Percentiles rank a stretch among this genome's conserved stretches.
phyloP scores from a whole-genome alignment of 306 rosid species.

The Trichosanthes cucumerina region DNA sequence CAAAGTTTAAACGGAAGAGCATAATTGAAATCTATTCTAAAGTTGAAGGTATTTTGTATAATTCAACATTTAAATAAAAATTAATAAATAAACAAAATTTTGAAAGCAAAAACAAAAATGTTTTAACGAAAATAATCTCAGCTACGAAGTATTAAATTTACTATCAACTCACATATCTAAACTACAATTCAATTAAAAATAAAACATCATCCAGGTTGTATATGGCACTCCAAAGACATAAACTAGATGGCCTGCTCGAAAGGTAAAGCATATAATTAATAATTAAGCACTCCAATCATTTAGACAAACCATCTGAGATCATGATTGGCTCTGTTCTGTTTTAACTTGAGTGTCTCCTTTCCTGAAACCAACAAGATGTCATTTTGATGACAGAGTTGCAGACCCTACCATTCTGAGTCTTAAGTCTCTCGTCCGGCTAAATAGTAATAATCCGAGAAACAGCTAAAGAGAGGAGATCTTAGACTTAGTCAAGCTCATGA shows the following conservation, averaged over 20 bases:
- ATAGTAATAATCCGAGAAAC: neutral
- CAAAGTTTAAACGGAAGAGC: no score
- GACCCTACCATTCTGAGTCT: neutral
- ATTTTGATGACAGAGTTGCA: neutral
- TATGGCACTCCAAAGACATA: neutral
- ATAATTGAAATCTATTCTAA: no score
- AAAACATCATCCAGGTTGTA: neutral
- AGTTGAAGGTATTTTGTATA: no score
- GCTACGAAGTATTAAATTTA: neutral
- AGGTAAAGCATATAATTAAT: neutral
- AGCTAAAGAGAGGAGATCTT: neutral
- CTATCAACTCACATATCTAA: neutral
- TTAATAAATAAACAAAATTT: no score
- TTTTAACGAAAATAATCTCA: no score
- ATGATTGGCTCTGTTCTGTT: neutral
- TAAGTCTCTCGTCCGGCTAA: neutral
- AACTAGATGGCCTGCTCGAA: neutral
- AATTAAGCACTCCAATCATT: neutral
- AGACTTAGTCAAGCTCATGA: conserved; percentile 4
- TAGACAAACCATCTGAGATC: neutral
- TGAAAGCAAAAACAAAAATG: no score
- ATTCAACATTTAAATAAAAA: no score
- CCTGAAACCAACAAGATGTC: neutral
- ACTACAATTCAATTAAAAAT: neutral
- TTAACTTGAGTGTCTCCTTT: neutral